phyloP scores from a whole-genome alignment of 352 stramenopile genomes.

The Globisporangium emineosum region DNA sequence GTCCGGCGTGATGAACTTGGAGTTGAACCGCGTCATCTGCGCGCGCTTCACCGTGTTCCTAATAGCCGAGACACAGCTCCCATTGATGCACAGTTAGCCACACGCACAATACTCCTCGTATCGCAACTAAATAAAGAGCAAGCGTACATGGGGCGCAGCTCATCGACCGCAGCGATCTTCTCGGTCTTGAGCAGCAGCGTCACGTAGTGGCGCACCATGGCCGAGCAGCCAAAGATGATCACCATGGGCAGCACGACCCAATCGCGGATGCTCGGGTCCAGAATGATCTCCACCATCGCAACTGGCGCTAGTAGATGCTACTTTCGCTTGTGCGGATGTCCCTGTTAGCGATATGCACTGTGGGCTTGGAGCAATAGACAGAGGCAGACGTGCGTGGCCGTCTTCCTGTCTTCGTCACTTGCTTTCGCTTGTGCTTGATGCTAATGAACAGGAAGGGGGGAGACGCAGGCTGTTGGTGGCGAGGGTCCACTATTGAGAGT shows the following conservation, averaged over 20 bases:
- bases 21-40: conserved; percentile 84
- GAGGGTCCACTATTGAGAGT: not conserved
- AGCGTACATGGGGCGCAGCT: conserved; percentile 71
- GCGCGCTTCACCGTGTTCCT: conserved; percentile 87
- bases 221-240: conserved; percentile 91
- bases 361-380: not conserved
- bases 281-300: conserved; percentile 85
- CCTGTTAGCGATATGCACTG: not conserved
- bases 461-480: not conserved
- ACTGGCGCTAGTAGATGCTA: not conserved
- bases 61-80: not conserved
- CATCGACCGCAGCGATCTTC: conserved; percentile 73
- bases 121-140: too few relatives aligned
- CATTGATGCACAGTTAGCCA: not conserved
- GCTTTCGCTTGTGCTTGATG: not conserved
- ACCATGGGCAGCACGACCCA: conserved; percentile 98
- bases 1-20: conserved; percentile 81
- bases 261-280: conserved; percentile 92
- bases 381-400: not conserved
- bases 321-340: not conserved
- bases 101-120: too few relatives aligned
- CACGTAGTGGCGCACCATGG: conserved; percentile 84
- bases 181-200: conserved; percentile 83
- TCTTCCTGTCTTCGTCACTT: not conserved
- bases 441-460: conserved; percentile 3